These are phyloP conservation scores for Scheffersomyces illinoinensis DNA, from an alignment of 1,139 yeast genomes.

Conservation along the genomic window DNA sequence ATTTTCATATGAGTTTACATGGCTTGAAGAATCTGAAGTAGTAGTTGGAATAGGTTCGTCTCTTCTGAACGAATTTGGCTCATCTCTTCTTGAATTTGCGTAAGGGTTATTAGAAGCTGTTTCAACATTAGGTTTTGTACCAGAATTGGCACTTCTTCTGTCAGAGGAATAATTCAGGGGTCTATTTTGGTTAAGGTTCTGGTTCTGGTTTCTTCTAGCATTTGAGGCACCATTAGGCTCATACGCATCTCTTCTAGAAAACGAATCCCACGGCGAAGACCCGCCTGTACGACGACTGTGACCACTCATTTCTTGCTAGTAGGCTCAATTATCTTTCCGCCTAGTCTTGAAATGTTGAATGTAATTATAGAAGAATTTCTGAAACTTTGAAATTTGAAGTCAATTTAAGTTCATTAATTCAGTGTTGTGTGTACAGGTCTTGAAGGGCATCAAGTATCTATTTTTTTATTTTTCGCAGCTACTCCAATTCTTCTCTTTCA, in stretches of 20 bases:
- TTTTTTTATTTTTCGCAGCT: not conserved
- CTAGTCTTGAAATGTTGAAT: not conserved
- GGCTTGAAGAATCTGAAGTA: not conserved
- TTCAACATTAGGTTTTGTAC: not conserved
- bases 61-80: too few relatives aligned
- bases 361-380: not conserved
- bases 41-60: not conserved
- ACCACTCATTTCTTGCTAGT: not conserved
- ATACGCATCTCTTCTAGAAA: not conserved
- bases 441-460: not conserved
- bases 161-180: not conserved
- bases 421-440: not conserved
- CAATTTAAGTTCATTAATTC: not conserved
- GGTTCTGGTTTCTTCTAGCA: not conserved
- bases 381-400: too few relatives aligned
- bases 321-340: not conserved
- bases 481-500: not conserved
- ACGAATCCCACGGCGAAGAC: not conserved
- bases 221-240: not conserved
- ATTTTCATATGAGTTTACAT: not conserved
- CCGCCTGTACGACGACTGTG: not conserved
- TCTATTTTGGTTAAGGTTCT: not conserved
- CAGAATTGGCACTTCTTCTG: not conserved
- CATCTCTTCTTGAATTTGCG: not conserved
- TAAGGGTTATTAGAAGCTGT: not conserved